Conservation (phyloP, 1,284 basidiomycete genomes). For the Coniferiporia sulphurascens region DNA sequence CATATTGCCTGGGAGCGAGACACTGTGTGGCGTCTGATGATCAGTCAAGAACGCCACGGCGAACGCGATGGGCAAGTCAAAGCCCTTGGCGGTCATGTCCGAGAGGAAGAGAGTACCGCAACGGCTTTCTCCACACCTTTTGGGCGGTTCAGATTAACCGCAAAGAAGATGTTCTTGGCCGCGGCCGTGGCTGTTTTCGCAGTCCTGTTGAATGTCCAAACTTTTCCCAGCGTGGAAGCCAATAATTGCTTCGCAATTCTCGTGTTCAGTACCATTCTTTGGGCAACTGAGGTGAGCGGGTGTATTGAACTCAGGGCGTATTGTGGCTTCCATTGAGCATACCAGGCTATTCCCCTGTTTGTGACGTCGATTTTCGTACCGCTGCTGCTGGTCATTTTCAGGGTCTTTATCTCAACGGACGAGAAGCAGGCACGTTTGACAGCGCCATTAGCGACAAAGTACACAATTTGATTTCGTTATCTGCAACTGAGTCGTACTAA, state of each 20-base stretch:
- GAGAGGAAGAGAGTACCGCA: conserved; percentile 47
- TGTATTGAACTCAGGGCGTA: not conserved
- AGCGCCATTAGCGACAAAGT: conserved; percentile 81
- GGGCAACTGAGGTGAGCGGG: conserved; percentile 85
- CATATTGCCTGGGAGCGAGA: conserved; percentile 93
- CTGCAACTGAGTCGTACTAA: conserved; percentile 4
- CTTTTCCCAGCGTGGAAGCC: conserved; percentile 69
- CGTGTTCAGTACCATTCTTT: conserved; percentile 88
- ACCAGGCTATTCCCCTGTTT: conserved; percentile 92
- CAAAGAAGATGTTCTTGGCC: conserved; percentile 55
- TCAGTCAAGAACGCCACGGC: conserved; percentile 79
- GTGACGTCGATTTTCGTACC: conserved; percentile 93
- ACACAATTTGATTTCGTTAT: conserved; percentile 27
- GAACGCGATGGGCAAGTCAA: conserved; percentile 40
- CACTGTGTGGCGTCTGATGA: conserved; percentile 98
- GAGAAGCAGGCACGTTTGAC: conserved; percentile 51
- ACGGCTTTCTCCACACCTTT: conserved; percentile 55
- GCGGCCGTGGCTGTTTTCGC: conserved; percentile 57
- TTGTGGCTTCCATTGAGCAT: not conserved
- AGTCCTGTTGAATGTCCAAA: conserved; percentile 53
- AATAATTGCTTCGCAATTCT: conserved; percentile 92
- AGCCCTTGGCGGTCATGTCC: conserved; percentile 46
- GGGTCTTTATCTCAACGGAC: conserved; percentile 70
- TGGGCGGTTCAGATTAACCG: conserved; percentile 60
- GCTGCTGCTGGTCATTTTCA: conserved; percentile 81